Evolutionary conservation across 331 rosid genomes (phyloP).

Genomic region (Quercus tomentella): DNA sequence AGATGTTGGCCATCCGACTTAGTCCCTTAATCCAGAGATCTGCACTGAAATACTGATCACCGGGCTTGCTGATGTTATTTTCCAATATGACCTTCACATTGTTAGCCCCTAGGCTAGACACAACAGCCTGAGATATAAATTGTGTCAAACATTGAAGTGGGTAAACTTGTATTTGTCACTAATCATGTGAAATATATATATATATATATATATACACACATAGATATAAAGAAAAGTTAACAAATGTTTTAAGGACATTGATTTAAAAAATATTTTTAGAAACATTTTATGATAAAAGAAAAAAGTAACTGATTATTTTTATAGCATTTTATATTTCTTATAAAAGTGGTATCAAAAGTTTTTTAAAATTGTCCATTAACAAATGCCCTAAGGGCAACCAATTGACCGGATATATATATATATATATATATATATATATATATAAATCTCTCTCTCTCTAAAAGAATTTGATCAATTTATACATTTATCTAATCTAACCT

Average conservation of each 20-base stretch:
- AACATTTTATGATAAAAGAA: too few species aligned
- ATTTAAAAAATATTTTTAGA: too few species aligned
- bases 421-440: too few species aligned
- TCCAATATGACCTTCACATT: conserved; percentile 86
- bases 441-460: too few species aligned
- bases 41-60: conserved; percentile 64
- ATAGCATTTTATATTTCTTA: too few species aligned
- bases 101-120: conserved; percentile 52
- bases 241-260: rapidly evolving
- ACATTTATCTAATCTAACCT: rapidly evolving
- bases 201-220: rapidly evolving
- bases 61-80: conserved; percentile 73
- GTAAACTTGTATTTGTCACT: neutral
- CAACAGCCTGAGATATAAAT: conserved; percentile 52
- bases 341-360: too few species aligned
- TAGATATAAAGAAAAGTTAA: too few species aligned
- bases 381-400: too few species aligned
- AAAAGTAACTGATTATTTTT: too few species aligned
- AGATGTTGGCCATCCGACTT: conserved; percentile 67
- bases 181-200: neutral
- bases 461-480: too few species aligned
- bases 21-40: conserved; percentile 69
- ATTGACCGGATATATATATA: too few species aligned
- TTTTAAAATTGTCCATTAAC: too few species aligned
- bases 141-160: neutral